Conservation (phyloP, 257 asterid species). For the Euphrasia confusa region DNA sequence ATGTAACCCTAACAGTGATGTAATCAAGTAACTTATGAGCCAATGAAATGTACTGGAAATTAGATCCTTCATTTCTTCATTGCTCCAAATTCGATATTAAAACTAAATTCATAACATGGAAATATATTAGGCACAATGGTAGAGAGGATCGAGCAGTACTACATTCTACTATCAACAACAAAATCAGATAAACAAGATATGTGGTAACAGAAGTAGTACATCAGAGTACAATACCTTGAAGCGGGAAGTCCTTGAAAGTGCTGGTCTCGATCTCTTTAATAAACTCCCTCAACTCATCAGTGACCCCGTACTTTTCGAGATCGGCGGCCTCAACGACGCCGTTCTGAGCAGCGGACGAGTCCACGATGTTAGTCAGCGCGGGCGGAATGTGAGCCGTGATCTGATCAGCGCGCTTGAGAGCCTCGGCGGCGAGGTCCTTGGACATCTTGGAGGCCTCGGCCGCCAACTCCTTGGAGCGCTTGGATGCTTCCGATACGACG, state of each 20-base stretch:
- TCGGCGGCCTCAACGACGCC: constrained; percentile 38
- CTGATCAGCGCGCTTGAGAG: constrained; percentile 82
- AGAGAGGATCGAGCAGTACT: constrained; percentile 1
- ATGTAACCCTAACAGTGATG: not conserved
- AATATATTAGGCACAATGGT: constrained; percentile 6
- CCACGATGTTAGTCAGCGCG: constrained; percentile 50
- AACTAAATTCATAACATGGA: constrained; percentile 20
- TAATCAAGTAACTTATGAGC: not conserved
- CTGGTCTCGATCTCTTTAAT: constrained; percentile 55
- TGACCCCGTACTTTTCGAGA: constrained; percentile 69
- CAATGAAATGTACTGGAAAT: not conserved
- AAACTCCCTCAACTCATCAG: constrained; percentile 78
- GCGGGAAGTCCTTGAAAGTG: constrained; percentile 77
- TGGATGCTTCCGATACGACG: constrained; percentile 73
- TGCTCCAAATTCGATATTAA: constrained; percentile 1
- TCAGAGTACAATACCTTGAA: constrained; percentile 43
- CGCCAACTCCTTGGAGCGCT: constrained; percentile 64
- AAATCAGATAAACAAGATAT: constrained; percentile 14
- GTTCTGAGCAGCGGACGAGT: constrained; percentile 24
- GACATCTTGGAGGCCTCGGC: constrained; percentile 76
- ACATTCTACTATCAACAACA: constrained; percentile 4
- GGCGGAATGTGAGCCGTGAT: constrained; percentile 83
- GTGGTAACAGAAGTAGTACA: constrained; percentile 21
- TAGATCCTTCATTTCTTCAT: not conserved
- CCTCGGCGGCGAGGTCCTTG: constrained; percentile 52